Evolutionary conservation across 2,329 filamentous ascomycete species (phyloP).

Genomic region (Camptophora hylomeconis): DNA sequence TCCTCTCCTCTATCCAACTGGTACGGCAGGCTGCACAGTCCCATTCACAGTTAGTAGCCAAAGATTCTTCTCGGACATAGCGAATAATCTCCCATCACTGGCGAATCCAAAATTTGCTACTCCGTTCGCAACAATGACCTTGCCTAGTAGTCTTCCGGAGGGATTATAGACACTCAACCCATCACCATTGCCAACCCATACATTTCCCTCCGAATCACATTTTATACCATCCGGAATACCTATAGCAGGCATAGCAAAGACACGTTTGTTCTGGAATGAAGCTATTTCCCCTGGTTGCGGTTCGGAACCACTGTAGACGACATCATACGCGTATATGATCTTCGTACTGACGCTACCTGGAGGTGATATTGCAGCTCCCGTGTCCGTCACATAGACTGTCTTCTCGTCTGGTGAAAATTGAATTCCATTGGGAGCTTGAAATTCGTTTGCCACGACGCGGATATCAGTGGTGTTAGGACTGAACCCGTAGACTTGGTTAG

Average conservation of each 20-base stretch:
- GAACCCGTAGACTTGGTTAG: constrained; percentile 37
- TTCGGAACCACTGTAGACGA: constrained; percentile 19
- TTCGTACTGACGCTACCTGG: constrained; percentile 12
- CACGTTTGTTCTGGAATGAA: constrained; percentile 37
- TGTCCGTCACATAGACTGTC: constrained; percentile 28
- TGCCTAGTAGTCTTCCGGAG: constrained; percentile 38
- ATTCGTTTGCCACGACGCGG: constrained; percentile 25
- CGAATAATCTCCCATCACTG: constrained; percentile 6
- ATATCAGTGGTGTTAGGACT: constrained; percentile 23
- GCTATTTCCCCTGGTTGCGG: too few relatives aligned
- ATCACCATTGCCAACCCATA: constrained; percentile 42
- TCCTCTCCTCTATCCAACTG: too few relatives aligned
- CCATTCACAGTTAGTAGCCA: too few relatives aligned
- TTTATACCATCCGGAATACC: constrained; percentile 36
- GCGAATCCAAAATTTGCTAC: constrained; percentile 39
- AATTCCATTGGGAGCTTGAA: constrained; percentile 29
- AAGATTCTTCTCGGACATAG: constrained; percentile 5
- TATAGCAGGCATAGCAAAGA: constrained; percentile 38
- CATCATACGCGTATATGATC: constrained; percentile 6
- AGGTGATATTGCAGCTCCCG: constrained; percentile 18
- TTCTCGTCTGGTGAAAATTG: constrained; percentile 27
- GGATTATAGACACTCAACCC: constrained; percentile 41
- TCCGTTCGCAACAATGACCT: constrained; percentile 39
- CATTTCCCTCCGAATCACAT: constrained; percentile 39
- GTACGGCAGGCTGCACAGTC: too few relatives aligned